phyloP scores from a whole-genome alignment of 2,329 filamentous ascomycete species.

The Cordyceps fumosorosea region DNA sequence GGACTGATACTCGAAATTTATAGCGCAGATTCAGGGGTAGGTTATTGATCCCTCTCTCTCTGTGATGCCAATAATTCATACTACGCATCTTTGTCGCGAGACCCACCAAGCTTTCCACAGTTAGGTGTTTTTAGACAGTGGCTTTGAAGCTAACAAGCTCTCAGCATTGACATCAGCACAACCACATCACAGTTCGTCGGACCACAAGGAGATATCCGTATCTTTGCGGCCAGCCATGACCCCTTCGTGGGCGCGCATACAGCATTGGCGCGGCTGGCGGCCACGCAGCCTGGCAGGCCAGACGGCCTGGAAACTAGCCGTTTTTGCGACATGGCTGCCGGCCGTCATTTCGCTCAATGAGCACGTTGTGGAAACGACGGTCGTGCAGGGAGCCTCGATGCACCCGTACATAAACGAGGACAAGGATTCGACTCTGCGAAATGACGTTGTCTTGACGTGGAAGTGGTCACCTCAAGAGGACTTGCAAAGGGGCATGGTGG shows the following conservation, averaged over 20 bases:
- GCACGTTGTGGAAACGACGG: slow-evolving; percentile 51
- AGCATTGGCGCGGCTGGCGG: slow-evolving; percentile 17
- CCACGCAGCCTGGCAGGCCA: slow-evolving; percentile 20
- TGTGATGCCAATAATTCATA: too few relatives aligned
- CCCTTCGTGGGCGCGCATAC: slow-evolving; percentile 31
- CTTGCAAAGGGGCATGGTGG: slow-evolving; percentile 65
- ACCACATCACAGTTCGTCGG: neutral
- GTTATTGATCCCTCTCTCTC: neutral
- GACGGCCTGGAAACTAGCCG: slow-evolving; percentile 42
- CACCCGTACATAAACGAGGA: slow-evolving; percentile 68
- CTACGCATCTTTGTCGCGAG: neutral
- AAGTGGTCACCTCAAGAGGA: slow-evolving; percentile 53
- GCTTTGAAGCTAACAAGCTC: neutral
- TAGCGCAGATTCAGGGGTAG: neutral
- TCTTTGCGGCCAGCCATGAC: slow-evolving; percentile 24
- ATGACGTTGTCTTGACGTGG: slow-evolving; percentile 52
- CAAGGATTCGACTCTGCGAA: slow-evolving; percentile 46
- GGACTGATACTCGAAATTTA: neutral
- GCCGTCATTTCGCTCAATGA: slow-evolving; percentile 55
- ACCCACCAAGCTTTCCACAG: neutral
- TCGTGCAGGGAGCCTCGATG: slow-evolving; percentile 63
- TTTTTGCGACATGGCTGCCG: slow-evolving; percentile 55
- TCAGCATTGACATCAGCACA: neutral
- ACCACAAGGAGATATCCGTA: neutral
- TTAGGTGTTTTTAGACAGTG: neutral